Conservation (phyloP, 106 monocot species). For the Posidonia australis region DNA sequence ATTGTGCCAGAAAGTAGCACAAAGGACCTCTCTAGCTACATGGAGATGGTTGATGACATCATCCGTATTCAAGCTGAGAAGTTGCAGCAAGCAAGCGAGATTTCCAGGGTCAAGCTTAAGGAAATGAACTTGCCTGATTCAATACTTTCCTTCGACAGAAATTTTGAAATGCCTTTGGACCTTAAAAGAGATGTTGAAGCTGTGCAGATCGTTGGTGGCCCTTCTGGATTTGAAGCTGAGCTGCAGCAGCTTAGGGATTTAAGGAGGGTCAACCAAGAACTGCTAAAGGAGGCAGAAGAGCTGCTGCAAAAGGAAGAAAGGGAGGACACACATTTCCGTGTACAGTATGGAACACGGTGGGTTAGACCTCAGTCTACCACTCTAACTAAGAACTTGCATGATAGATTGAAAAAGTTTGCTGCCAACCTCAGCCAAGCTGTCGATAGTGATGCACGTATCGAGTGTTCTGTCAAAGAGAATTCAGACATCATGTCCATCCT, state of each 20-base stretch:
- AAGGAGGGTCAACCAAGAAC: slow-evolving; percentile 49
- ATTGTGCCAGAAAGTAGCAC: slow-evolving; percentile 45
- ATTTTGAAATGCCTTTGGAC: slow-evolving; percentile 33
- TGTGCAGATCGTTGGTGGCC: slow-evolving; percentile 48
- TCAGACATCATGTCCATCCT: slow-evolving; percentile 20
- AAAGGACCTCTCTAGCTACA: slow-evolving; percentile 47
- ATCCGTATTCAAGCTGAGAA: slow-evolving; percentile 48
- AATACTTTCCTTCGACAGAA: slow-evolving; percentile 45
- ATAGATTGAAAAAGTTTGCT: slow-evolving; percentile 29
- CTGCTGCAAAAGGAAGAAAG: slow-evolving; percentile 23
- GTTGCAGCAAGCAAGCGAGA: slow-evolving; percentile 51
- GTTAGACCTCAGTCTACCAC: slow-evolving; percentile 29
- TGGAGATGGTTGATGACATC: slow-evolving; percentile 52
- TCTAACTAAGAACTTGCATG: slow-evolving; percentile 26
- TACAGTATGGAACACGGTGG: slow-evolving; percentile 23
- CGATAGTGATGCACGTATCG: slow-evolving; percentile 31
- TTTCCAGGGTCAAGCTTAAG: slow-evolving; percentile 49
- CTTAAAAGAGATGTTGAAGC: slow-evolving; percentile 57
- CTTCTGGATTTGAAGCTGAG: slow-evolving; percentile 39
- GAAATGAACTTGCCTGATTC: slow-evolving; percentile 72
- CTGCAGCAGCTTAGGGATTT: slow-evolving; percentile 55
- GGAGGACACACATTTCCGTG: slow-evolving; percentile 22
- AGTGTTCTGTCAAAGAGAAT: slow-evolving; percentile 23
- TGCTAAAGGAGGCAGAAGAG: slow-evolving; percentile 38
- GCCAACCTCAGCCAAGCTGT: slow-evolving; percentile 28